phyloP scores from a whole-genome alignment of 331 rosid species.

The Acacia concinna region DNA sequence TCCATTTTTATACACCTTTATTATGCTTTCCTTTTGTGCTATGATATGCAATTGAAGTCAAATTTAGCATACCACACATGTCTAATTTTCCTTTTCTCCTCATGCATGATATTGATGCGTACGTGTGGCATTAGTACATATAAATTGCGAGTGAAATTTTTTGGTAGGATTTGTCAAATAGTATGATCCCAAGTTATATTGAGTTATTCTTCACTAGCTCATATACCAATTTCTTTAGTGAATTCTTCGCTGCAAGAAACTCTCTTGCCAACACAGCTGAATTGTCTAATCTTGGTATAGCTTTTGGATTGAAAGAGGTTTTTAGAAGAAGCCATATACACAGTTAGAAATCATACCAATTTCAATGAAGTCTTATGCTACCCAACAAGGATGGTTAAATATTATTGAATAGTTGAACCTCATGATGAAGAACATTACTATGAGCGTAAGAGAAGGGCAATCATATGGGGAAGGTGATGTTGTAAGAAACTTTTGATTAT shows the following conservation, averaged over 20 bases:
- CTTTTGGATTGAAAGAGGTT: too few species aligned
- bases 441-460: too few species aligned
- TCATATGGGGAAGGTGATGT: too few species aligned
- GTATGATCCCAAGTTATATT: neutral
- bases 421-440: too few species aligned
- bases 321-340: too few species aligned
- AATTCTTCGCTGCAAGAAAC: conserved; percentile 55
- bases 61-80: neutral
- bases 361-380: too few species aligned
- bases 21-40: neutral
- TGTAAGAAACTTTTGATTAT: too few species aligned
- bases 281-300: conserved; percentile 28
- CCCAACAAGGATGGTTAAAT: too few species aligned
- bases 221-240: neutral
- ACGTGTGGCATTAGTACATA: neutral
- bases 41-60: conserved; percentile 18
- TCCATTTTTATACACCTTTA: neutral
- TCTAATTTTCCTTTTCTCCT: conserved; percentile 9
- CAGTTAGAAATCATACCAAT: too few species aligned
- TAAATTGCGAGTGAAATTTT: neutral
- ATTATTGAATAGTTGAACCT: too few species aligned
- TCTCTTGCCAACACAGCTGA: conserved; percentile 27
- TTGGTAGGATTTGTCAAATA: neutral
- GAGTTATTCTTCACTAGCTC: conserved; percentile 5
- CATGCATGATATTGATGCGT: neutral